Evolutionary conservation across 345 rosid species (phyloP), one percentile per base, ranked within the genome.

Genomic region (rapeseed (Brassica napus)): DNA sequence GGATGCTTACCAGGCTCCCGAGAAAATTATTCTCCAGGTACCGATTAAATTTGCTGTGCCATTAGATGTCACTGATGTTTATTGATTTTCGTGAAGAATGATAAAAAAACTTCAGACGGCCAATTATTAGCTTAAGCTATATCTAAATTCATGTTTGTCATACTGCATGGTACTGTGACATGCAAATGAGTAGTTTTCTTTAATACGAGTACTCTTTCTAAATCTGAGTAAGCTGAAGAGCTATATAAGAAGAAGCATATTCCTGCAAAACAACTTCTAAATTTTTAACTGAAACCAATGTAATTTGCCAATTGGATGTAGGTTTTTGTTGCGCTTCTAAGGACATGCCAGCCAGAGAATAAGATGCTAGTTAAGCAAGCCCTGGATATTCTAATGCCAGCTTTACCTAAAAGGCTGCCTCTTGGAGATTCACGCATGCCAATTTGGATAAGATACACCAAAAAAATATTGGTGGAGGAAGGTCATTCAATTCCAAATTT

Each of bases 1-100:
- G 86, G 98, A 94, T 87, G 98, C 99, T 64, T 94, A 92, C 84
- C 98, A 94, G 86, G 99, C 98, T 75, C 99, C 99, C 5, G 99
- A 94, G 82, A 94, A 94, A 79, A 94, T 94, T 42, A 92, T 94
- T 73, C 96, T 94, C 76, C 99, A 94, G 99, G 98, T 94, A 86
- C 21, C 7, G 4, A 32, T n/a, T 23, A 69, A 69, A 54, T 16
- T 65, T 75, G 54, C 57, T 55, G 16, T 34, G 69, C 15, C 15
- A 47, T 47, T 47, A 14, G 47, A 39, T 10, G 28, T 62, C n/a
- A 39, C 42, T 55, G 71, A 39, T 65, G 67, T 71, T 63, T 71
- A 44, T 57, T 55, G 47, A 39, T 8, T 47, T 47, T 12, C 54
- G 15, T 14, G 54, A 12, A 47, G 54, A 47, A 47, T 47, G 54